A percentile compares a stretch with the other conserved stretches of the same genome.
phyloP scores from a whole-genome alignment of 176 grass and related monocot species.

The Alopecurus myosuroides region DNA sequence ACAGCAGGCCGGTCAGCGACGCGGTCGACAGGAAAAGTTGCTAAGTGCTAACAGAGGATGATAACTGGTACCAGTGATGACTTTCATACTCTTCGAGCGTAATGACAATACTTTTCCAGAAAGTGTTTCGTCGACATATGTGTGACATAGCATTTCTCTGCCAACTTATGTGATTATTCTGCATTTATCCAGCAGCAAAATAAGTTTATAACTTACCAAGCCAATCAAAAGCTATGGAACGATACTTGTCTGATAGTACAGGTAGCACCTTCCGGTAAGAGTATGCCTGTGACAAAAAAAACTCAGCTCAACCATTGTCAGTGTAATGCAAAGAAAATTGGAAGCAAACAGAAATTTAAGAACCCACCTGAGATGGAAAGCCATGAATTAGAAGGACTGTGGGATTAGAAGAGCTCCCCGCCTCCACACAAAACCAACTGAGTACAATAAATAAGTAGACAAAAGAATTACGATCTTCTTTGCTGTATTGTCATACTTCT shows the following conservation, averaged over 20 bases:
- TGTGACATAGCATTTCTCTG: neutral
- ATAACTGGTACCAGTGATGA: neutral
- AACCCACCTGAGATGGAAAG: constrained; percentile 80
- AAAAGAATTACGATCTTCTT: neutral
- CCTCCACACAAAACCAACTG: constrained; percentile 89
- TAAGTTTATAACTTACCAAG: constrained; percentile 60
- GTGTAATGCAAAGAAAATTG: neutral
- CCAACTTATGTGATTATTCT: neutral
- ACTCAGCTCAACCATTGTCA: neutral
- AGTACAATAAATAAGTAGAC: neutral
- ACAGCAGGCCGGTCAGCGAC: too few species aligned
- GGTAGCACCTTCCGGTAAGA: constrained; percentile 89
- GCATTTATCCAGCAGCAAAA: constrained; percentile 8
- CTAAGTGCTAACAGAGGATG: neutral
- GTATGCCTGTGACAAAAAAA: constrained; percentile 60
- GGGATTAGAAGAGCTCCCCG: constrained; percentile 67
- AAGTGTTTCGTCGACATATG: neutral
- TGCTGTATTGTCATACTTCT: constrained; percentile 1
- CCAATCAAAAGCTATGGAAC: constrained; percentile 91
- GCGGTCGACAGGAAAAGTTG: too few species aligned
- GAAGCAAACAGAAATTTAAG: constrained; percentile 9
- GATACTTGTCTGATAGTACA: constrained; percentile 72
- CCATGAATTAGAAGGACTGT: constrained; percentile 78
- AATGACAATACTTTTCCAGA: neutral
- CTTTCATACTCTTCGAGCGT: neutral